Evolutionary conservation across 2,329 filamentous ascomycete genomes (phyloP).

Genomic region (Stylonectria norvegica): DNA sequence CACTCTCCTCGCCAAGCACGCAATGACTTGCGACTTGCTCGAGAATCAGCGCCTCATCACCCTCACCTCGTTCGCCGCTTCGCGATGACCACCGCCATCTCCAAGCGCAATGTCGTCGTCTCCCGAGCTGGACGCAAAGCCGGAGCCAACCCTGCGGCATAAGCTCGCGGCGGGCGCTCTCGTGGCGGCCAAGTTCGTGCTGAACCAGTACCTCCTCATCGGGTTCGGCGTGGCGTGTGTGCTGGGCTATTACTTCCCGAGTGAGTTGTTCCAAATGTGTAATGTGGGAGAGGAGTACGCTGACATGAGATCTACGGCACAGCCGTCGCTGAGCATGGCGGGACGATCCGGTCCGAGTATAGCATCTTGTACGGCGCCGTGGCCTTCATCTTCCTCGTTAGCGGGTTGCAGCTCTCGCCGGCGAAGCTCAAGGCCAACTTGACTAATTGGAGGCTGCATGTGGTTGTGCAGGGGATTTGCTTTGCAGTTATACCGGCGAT

Average conservation of each 20-base stretch:
- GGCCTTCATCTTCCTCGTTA: slow-evolving; percentile 67
- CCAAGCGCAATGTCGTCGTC: too few relatives aligned
- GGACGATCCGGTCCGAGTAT: slow-evolving; percentile 51
- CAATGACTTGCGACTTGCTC: too few relatives aligned
- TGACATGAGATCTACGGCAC: too few relatives aligned
- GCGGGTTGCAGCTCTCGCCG: slow-evolving; percentile 64
- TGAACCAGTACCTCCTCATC: slow-evolving; percentile 63
- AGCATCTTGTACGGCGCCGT: slow-evolving; percentile 67
- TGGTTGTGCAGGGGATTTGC: slow-evolving; percentile 64
- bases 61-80: too few relatives aligned
- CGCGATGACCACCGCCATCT: too few relatives aligned
- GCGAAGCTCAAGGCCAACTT: slow-evolving; percentile 59
- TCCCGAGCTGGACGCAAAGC: too few relatives aligned
- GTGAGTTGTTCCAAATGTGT: too few relatives aligned
- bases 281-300: too few relatives aligned
- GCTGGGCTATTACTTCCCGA: slow-evolving; percentile 42
- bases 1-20: too few relatives aligned
- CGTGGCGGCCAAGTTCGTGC: slow-evolving; percentile 35
- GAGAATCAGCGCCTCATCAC: too few relatives aligned
- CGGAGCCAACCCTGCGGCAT: too few relatives aligned
- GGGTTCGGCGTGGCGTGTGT: slow-evolving; percentile 55
- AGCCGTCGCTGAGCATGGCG: slow-evolving; percentile 48
- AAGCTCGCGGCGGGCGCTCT: too few relatives aligned
- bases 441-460: slow-evolving; percentile 64
- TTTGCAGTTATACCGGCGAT: slow-evolving; percentile 64